Conservation (phyloP, 352 stramenopile genomes). For the Pythium guiyangense region DNA sequence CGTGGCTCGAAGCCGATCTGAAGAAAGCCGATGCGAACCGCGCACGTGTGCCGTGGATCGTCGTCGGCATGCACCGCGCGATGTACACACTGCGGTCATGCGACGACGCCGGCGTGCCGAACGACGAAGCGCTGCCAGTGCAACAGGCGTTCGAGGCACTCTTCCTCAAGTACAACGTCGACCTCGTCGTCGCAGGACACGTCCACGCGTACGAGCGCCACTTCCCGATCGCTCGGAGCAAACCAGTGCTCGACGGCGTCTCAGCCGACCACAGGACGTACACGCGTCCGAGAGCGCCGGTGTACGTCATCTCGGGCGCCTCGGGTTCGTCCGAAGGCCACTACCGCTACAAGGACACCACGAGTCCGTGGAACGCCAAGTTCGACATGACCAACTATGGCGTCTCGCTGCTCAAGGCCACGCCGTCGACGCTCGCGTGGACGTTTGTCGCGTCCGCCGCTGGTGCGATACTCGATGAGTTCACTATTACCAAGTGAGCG, state of each 20-base stretch:
- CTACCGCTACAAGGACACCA: slow-evolving; percentile 4
- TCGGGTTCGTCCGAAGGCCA: slow-evolving; percentile 56
- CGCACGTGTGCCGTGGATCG: neutral
- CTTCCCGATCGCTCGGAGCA: slow-evolving; percentile 41
- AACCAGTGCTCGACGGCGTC: slow-evolving; percentile 38
- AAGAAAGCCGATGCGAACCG: slow-evolving; percentile 1
- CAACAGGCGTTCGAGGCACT: slow-evolving; percentile 76
- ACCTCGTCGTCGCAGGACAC: slow-evolving; percentile 82
- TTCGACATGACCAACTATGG: slow-evolving; percentile 46
- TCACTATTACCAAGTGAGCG: slow-evolving; percentile 6
- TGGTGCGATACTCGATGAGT: slow-evolving; percentile 18
- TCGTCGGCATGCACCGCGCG: too few species aligned
- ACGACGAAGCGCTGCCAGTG: slow-evolving; percentile 13
- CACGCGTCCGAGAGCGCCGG: slow-evolving; percentile 45
- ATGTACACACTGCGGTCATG: neutral
- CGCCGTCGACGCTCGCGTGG: slow-evolving; percentile 17
- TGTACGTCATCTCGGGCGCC: slow-evolving; percentile 61
- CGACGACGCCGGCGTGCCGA: neutral
- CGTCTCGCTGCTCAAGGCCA: slow-evolving; percentile 8
- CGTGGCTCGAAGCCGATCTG: too few species aligned
- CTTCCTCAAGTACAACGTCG: slow-evolving; percentile 83
- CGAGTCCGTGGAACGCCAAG: slow-evolving; percentile 48
- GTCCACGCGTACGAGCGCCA: slow-evolving; percentile 84
- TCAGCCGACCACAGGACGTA: slow-evolving; percentile 54
- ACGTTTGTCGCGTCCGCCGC: slow-evolving; percentile 20